A percentile compares a stretch with the other conserved stretches of the same genome.
phyloP scores from a whole-genome alignment of 2,329 filamentous ascomycete species.

The Colletotrichum cereale region DNA sequence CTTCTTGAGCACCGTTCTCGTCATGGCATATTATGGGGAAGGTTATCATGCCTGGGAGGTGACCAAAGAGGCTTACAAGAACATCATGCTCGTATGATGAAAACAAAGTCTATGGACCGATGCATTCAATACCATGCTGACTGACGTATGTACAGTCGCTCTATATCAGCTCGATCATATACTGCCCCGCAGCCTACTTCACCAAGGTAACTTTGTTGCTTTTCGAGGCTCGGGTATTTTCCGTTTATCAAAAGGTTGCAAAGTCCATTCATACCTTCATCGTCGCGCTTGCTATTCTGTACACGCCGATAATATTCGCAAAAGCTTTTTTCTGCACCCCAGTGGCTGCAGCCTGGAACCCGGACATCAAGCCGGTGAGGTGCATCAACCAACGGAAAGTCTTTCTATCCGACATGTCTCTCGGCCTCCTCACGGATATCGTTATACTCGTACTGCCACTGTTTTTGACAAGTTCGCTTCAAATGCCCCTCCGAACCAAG shows the following conservation, averaged over 20 bases:
- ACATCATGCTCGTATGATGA: constrained; percentile 31
- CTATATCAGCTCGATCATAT: constrained; percentile 45
- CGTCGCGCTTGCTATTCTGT: constrained; percentile 42
- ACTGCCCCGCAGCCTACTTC: constrained; percentile 46
- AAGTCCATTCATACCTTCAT: constrained; percentile 46
- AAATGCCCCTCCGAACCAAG: constrained; percentile 46
- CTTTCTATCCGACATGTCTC: constrained; percentile 49
- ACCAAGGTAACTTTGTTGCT: constrained; percentile 48
- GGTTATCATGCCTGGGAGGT: constrained; percentile 43
- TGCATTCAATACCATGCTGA: neutral
- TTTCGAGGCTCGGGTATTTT: constrained; percentile 48
- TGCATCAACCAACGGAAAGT: constrained; percentile 43
- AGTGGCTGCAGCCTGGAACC: constrained; percentile 43
- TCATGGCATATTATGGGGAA: constrained; percentile 41
- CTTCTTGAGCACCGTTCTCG: constrained; percentile 8
- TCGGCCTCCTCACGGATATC: constrained; percentile 49
- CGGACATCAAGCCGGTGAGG: constrained; percentile 42
- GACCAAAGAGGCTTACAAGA: constrained; percentile 25
- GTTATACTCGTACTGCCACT: constrained; percentile 51
- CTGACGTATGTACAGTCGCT: constrained; percentile 41
- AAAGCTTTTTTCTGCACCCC: constrained; percentile 44
- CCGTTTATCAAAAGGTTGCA: constrained; percentile 43
- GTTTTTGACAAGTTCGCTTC: constrained; percentile 46
- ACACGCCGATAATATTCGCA: constrained; percentile 45
- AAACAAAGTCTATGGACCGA: neutral